A percentile compares a stretch with the other conserved stretches of the same genome.
phyloP scores from a whole-genome alignment of 1,139 yeast species.

The Wickerhamiella pararugosa region DNA sequence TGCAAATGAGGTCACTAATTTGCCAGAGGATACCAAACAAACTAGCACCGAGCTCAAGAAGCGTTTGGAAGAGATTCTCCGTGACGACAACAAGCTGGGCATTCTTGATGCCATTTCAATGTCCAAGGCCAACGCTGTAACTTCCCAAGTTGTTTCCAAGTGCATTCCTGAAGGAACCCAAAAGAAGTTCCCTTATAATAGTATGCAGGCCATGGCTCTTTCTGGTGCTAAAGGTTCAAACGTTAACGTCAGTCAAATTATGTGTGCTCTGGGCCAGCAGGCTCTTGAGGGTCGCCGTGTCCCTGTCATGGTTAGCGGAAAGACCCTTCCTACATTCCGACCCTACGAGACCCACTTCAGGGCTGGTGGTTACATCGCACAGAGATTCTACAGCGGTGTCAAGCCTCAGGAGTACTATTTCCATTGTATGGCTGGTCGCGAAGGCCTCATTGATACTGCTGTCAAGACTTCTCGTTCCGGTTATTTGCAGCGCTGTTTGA shows the following conservation, averaged over 20 bases:
- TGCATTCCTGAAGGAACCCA: conserved; percentile 96
- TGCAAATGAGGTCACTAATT: conserved; percentile 86
- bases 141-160: conserved; percentile 81
- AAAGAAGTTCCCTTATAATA: conserved; percentile 87
- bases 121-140: conserved; percentile 79
- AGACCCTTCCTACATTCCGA: conserved; percentile 89
- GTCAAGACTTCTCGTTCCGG: conserved; percentile 98
- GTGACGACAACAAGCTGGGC: conserved; percentile 87
- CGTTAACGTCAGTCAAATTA: conserved; percentile 96
- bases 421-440: conserved; percentile 99
- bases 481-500: conserved; percentile 94
- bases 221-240: conserved; percentile 99
- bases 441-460: conserved; percentile 98
- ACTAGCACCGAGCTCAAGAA: conserved; percentile 66
- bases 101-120: conserved; percentile 93
- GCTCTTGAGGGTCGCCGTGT: conserved; percentile 99
- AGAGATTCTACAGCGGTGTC: conserved; percentile 95
- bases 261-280: conserved; percentile 98
- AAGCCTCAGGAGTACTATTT: conserved; percentile 98
- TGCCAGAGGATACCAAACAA: conserved; percentile 40
- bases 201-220: conserved; percentile 98
- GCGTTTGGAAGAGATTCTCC: conserved; percentile 83
- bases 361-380: conserved; percentile 97
- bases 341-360: conserved; percentile 94
- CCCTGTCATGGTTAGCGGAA: conserved; percentile 98